Percentiles rank a stretch among this genome's conserved stretches.
Conservation (phyloP, 2,329 filamentous ascomycete species). For the Xylaria arbuscula region DNA sequence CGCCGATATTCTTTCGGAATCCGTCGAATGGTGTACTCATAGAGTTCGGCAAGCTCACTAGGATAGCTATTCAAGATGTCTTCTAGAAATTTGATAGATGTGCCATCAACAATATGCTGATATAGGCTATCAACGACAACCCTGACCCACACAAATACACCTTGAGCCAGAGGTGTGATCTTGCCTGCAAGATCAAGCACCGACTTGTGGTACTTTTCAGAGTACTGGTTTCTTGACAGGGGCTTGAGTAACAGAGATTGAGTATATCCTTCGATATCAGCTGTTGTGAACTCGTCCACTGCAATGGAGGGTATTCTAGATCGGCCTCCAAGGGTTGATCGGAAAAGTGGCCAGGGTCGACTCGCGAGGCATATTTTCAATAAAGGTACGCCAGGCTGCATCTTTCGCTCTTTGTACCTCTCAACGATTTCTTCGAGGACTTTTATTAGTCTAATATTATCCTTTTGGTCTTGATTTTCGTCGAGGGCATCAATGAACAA, state of each 20-base stretch:
- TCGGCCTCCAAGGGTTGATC: background rate
- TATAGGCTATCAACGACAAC: background rate
- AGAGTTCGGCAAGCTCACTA: background rate
- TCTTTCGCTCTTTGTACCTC: background rate
- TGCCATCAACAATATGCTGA: background rate
- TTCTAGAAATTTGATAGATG: background rate
- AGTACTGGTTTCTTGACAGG: background rate
- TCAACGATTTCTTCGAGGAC: background rate
- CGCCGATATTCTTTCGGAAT: background rate
- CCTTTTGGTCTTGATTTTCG: background rate
- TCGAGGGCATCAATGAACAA: background rate
- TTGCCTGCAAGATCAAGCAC: background rate
- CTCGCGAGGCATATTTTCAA: conserved; percentile 3
- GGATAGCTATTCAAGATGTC: background rate
- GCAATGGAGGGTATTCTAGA: background rate
- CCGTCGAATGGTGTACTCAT: background rate
- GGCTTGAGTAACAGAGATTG: background rate
- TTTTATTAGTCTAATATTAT: background rate
- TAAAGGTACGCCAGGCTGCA: background rate
- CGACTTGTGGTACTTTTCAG: background rate
- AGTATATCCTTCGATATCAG: background rate
- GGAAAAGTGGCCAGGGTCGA: background rate
- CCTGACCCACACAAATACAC: background rate
- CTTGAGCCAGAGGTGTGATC: background rate
- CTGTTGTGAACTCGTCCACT: background rate